Percentiles rank a stretch among this genome's conserved stretches.
phyloP scores from a whole-genome alignment of 495 filamentous ascomycete genomes.

The Talaromyces proteolyticus region DNA sequence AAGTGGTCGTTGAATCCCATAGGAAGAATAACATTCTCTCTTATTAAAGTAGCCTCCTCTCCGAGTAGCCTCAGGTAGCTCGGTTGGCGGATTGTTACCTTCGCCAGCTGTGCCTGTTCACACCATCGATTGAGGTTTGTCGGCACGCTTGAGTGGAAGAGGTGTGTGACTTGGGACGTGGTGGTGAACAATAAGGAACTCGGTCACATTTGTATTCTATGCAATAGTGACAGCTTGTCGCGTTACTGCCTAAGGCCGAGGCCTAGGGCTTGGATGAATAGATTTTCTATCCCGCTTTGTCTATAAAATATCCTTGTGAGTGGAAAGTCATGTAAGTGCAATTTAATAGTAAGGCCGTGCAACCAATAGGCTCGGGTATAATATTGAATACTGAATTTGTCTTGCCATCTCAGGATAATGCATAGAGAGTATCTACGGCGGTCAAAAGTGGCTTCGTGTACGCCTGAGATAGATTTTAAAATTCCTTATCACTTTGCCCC shows the following conservation, averaged over 20 bases:
- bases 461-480: too few relatives aligned
- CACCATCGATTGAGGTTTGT: constrained; percentile 25
- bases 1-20: too few relatives aligned
- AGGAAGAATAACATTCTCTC: too few relatives aligned
- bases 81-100: constrained; percentile 20
- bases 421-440: too few relatives aligned
- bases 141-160: not conserved
- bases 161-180: not conserved
- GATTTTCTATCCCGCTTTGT: not conserved
- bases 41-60: constrained; percentile 17
- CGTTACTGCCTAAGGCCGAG: not conserved
- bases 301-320: not conserved
- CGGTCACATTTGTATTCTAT: not conserved
- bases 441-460: too few relatives aligned
- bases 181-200: not conserved
- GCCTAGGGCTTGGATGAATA: not conserved
- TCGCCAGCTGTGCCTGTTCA: constrained; percentile 32
- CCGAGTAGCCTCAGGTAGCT: constrained; percentile 16
- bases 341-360: not conserved
- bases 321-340: not conserved
- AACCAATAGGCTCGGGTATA: not conserved
- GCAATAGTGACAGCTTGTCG: not conserved
- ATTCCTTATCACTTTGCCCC: too few relatives aligned
- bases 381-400: too few relatives aligned
- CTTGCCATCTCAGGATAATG: too few relatives aligned